Base-by-base conservation (phyloP, 169 alveolate genomes). In the Eimeria sp. region DNA sequence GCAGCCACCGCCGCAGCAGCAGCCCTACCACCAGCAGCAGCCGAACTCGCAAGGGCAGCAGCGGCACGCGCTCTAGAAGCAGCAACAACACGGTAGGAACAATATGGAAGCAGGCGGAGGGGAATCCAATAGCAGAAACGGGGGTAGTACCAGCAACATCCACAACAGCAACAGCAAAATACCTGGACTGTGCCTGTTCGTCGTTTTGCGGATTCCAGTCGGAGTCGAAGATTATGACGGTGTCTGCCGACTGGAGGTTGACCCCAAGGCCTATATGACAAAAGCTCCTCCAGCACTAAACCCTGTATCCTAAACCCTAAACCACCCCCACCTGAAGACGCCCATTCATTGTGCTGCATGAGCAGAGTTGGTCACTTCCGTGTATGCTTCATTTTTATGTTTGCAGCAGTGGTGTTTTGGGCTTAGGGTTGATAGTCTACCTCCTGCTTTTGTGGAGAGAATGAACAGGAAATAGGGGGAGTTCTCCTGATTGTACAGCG, bases 131-230 rank as follows among this genome's bases (percentile, higher is more conserved):
- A 65, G n/a, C 91, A 83, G 47, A 45, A 54, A n/a, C 25, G 1
- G 63, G 25, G 18, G 88, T 63, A 76, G 63, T 43, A 49, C 30
- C 65, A 76, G 88, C 57, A 45, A 14, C 40, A 47, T 40, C 51
- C 49, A 49, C 49, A 30, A 14, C 5, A 34, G 61, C n/a, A 54
- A 10, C 51, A 83, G 75, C 91, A 83, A 13, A 47, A 40, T 54
- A 90, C 95, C 99, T 96, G 54, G 97, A 94, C 94, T 98, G 98
- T 1, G 99, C 99, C 90, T 99, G 99, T 58, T 98, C 98, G 97
- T 99, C 99, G 98, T 98, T 98, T 96, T 98, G 98, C 22, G 99
- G 99, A 92, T 99, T 99, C 99, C 99, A 99, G 95, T 99, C 99
- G 92, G 98, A 98, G 97, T 99, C 99, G 95, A 98, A 99, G 95